Evolutionary conservation across 345 rosid genomes (phyloP).

Genomic region (Cardamine resedifolia): DNA sequence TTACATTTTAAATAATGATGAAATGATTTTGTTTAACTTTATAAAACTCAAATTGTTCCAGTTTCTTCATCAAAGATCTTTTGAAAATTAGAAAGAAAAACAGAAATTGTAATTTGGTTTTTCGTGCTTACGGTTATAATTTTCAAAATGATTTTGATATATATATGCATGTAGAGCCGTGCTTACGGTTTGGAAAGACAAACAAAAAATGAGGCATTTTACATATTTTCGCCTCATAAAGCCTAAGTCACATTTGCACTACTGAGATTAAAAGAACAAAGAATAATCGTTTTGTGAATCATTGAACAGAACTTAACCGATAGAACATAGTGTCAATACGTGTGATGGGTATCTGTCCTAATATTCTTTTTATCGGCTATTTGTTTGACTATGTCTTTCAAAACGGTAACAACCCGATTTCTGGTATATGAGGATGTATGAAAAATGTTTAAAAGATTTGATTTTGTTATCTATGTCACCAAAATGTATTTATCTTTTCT

Average conservation of each 20-base stretch:
- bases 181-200: neutral
- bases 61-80: neutral
- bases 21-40: neutral
- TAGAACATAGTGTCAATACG: conserved; percentile 34
- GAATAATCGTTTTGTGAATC: conserved; percentile 24
- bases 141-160: neutral
- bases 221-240: neutral
- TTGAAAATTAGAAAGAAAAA: neutral
- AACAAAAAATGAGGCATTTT: neutral
- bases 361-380: conserved; percentile 22
- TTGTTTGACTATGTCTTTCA: conserved; percentile 29
- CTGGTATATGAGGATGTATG: no score
- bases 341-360: conserved; percentile 35
- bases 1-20: neutral
- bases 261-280: neutral
- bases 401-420: no score
- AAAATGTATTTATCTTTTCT: no score
- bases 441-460: no score
- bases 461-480: no score
- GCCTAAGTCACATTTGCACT: neutral
- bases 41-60: neutral
- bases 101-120: neutral
- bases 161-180: neutral
- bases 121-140: neutral
- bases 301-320: conserved; percentile 16